phyloP scores from a whole-genome alignment of 164 flowering plant species.

The Magnolia kwangsiensis region DNA sequence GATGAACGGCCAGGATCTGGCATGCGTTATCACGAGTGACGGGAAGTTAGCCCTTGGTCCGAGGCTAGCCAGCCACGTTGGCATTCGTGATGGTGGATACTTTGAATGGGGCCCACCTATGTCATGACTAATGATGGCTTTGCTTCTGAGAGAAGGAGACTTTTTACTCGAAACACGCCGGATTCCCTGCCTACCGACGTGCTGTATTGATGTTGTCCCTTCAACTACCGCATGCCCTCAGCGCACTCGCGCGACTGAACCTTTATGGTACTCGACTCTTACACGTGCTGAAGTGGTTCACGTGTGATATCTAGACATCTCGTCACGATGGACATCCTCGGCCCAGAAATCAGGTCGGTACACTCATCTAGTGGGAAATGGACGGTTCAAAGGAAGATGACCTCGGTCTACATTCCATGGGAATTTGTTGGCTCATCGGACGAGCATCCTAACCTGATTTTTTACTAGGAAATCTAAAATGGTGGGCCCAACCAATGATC shows the following conservation, averaged over 20 bases:
- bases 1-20: no score
- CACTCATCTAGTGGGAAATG: no score
- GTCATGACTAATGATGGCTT: constrained; percentile 4
- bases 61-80: neutral
- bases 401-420: no score
- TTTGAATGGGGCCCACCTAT: neutral
- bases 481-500: no score
- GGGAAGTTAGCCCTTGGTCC: neutral
- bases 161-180: constrained; percentile 1
- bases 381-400: no score
- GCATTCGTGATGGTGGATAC: neutral
- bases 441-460: no score
- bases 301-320: neutral
- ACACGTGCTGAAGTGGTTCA: neutral
- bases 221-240: neutral
- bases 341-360: no score
- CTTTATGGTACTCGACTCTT: neutral
- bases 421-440: no score
- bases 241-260: neutral
- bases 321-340: no score
- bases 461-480: no score
- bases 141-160: constrained; percentile 2
- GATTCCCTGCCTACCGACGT: constrained; percentile 11
- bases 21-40: no score
- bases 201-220: constrained; percentile 11